Evolutionary conservation across 2,329 filamentous ascomycete genomes (phyloP), one percentile per base, ranked within the genome.

Genomic region (Beauveria australis): DNA sequence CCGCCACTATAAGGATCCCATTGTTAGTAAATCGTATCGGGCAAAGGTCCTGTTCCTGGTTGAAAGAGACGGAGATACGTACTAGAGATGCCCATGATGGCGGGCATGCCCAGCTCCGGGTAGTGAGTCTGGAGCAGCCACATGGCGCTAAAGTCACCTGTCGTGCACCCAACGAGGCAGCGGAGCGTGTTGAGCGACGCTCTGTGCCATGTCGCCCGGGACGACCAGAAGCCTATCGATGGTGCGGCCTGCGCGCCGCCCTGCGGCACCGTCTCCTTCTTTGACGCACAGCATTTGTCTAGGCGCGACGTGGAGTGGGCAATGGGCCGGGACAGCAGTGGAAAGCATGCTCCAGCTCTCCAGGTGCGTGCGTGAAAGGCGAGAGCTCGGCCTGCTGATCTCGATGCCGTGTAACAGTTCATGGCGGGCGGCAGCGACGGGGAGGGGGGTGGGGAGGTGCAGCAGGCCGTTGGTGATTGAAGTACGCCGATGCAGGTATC

Each of bases 91-190:
- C 70, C 76, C 81, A 84, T 84, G 14, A 81, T 79, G 1, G 72
- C 63, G 0, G 73, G 72, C 69, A 81, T 76, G 1, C 78, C 77
- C 5, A 81, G 66, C 2, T 75, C 76, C 0, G 79, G 74, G 55
- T 75, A 75, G 47, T 75, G 76, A 0, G 77, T 70, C 61, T 84
- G 81, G 0, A 85, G 72, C 37, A 76, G 74, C 81, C 81, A 84
- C 73, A 84, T 76, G 0, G 79, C 75, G 1, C 79, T 76, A 62
- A 84, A 84, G 66, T 84, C 81, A n/a, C 81, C 81, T 0, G 72
- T 47, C 0, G 81, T 83, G 64, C 82, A 84, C 8, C 82, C 81
- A 2, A 80, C 69, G 1, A 84, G 73, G 62, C 82, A 85, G 7
- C 81, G 78, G 3, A 81, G 67, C 0, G 82, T 84, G 64, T 84